Conservation (phyloP, 139 green algal genomes). For the Chlorella sorokiniana region DNA sequence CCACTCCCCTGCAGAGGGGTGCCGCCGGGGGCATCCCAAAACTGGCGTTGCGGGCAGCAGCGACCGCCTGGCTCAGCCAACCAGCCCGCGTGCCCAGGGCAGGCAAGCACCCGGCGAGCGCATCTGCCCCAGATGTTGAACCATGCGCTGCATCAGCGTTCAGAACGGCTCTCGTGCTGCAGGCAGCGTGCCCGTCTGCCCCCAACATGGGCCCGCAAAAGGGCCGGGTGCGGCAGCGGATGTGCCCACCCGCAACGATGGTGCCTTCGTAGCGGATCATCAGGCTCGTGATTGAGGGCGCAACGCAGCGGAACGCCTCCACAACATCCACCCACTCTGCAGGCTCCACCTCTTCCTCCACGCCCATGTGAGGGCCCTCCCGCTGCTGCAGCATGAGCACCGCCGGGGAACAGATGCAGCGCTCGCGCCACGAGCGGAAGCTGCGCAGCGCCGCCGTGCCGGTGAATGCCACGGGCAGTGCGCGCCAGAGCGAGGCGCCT, state of each 20-base stretch:
- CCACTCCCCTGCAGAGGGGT: not conserved
- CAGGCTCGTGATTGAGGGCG: not conserved
- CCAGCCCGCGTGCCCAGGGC: too few species aligned
- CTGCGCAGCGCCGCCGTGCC: not conserved
- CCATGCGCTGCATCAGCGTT: too few species aligned
- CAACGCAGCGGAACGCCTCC: not conserved
- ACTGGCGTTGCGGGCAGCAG: too few species aligned
- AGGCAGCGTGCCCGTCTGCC: too few species aligned
- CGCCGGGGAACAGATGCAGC: not conserved
- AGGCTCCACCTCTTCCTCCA: not conserved
- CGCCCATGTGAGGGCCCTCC: not conserved
- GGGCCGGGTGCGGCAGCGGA: not conserved
- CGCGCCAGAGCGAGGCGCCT: not conserved
- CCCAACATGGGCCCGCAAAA: too few species aligned
- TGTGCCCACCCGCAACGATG: not conserved
- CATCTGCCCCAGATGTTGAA: too few species aligned
- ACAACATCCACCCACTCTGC: constrained; percentile 9
- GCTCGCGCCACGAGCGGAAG: not conserved
- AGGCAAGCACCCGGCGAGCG: too few species aligned
- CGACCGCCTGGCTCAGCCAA: too few species aligned
- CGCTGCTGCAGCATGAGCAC: not conserved
- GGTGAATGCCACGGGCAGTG: not conserved
- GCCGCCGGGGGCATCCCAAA: too few species aligned
- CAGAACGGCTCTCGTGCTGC: too few species aligned
- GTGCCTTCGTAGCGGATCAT: not conserved